These are phyloP conservation scores for Tuber umbilicatum DNA, from an alignment of 495 filamentous ascomycete genomes.

Conservation along the genomic window DNA sequence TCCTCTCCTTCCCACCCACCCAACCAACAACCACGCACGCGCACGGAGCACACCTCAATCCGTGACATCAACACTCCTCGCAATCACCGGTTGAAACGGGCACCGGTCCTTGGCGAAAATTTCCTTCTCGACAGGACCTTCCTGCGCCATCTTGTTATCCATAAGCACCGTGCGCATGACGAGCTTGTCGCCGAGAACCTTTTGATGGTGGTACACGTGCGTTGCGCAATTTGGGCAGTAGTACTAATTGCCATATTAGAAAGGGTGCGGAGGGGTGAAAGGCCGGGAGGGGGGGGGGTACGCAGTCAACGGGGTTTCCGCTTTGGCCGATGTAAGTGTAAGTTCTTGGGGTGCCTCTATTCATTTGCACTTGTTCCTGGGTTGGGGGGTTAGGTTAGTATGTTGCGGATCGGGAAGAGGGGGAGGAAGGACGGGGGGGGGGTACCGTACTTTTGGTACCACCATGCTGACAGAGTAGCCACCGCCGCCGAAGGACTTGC, in stretches of 20 bases:
- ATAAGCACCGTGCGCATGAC: slow-evolving; percentile 21
- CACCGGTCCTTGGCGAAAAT: slow-evolving; percentile 24
- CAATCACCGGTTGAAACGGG: slow-evolving; percentile 28
- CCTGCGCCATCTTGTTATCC: slow-evolving; percentile 18
- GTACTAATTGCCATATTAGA: slow-evolving; percentile 6
- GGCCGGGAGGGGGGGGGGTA: slow-evolving; percentile 2
- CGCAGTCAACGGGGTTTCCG: slow-evolving; percentile 25
- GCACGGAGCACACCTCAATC: not conserved
- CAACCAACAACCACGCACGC: not conserved
- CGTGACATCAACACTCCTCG: slow-evolving; percentile 20
- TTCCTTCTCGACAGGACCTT: slow-evolving; percentile 20
- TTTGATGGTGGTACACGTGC: slow-evolving; percentile 29
- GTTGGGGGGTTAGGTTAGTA: not conserved
- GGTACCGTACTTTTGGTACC: slow-evolving; percentile 19
- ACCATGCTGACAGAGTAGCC: slow-evolving; percentile 34
- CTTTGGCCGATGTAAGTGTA: slow-evolving; percentile 31
- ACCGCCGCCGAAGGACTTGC: slow-evolving; percentile 30
- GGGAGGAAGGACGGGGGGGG: not conserved
- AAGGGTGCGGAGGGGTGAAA: not conserved
- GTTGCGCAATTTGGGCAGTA: slow-evolving; percentile 30
- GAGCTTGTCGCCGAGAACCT: slow-evolving; percentile 19
- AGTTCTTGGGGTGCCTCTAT: slow-evolving; percentile 24
- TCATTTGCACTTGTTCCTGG: slow-evolving; percentile 26
- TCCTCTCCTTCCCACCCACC: not conserved
- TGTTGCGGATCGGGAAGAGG: not conserved